Percentiles rank a stretch among this genome's conserved stretches.
Conservation (phyloP, 306 rosid species). For the Echinosophora koreensis region DNA sequence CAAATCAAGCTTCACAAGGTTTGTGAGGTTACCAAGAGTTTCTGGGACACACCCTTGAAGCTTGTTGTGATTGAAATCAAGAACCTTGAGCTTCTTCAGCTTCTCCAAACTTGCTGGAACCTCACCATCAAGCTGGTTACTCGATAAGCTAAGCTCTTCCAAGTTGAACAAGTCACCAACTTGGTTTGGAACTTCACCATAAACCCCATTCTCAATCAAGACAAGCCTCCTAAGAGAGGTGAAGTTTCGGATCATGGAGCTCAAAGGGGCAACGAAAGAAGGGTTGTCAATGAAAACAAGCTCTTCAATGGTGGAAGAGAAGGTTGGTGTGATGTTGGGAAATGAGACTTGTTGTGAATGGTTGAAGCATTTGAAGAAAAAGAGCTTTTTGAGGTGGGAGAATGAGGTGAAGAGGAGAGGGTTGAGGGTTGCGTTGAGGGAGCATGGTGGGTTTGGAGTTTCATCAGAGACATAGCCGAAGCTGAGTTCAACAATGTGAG, state of each 20-base stretch:
- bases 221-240: constrained; percentile 61
- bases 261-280: constrained; percentile 52
- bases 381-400: constrained; percentile 70
- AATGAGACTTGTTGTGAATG: constrained; percentile 40
- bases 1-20: constrained; percentile 76
- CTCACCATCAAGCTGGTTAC: constrained; percentile 61
- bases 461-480: constrained; percentile 80
- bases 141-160: constrained; percentile 75
- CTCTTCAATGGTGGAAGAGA: constrained; percentile 60
- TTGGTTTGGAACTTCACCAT: constrained; percentile 52
- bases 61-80: constrained; percentile 67
- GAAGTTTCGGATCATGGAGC: constrained; percentile 52
- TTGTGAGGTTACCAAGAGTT: constrained; percentile 55
- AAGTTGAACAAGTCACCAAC: constrained; percentile 46
- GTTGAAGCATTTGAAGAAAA: constrained; percentile 86
- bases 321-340: constrained; percentile 34
- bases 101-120: constrained; percentile 49
- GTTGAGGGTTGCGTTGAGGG: constrained; percentile 58
- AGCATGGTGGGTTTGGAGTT: constrained; percentile 78
- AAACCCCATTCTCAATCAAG: constrained; percentile 67
- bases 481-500: constrained; percentile 69
- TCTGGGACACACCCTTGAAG: constrained; percentile 56
- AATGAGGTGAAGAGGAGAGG: constrained; percentile 70
- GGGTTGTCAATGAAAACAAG: constrained; percentile 80
- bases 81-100: constrained; percentile 60